Evolutionary conservation across 164 flowering plant genomes (phyloP), one percentile per base, ranked within the genome.

Genomic region (Piper longum): DNA sequence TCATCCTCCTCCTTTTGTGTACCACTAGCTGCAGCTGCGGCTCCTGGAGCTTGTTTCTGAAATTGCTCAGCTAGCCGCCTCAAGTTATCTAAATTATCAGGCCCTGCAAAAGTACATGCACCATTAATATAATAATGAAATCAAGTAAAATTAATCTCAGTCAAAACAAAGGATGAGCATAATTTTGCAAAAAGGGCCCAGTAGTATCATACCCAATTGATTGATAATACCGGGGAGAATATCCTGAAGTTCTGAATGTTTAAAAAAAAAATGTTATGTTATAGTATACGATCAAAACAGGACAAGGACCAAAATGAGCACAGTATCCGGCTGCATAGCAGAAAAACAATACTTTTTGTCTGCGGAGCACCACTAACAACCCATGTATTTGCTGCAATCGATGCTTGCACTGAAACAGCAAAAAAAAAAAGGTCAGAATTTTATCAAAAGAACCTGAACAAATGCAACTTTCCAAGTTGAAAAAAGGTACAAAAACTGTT

Each of bases 321-420:
- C 12, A 16, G 4, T 41, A 54, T 1, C 40, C 9, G 41, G 26
- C 7, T 8, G 26, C 16, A 40, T 40, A 41, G 45, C 16, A 19
- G 42, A 39, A 62, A 60, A 62, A 55, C 66, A 52, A n/a, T 79
- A 83, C 87, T 79, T 78, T 83, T 89, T 19, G 85, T 86, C 73
- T 91, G 97, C 16, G 96, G 91, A 60, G 91, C 52, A 9, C 96
- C 97, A 68, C 91, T 91, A 61, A 91, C 96, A 72, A 91, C 97
- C 97, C 97, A 91, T 43, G 97, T 91, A 70, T 91, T 91, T 41
- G 97, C 93, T 68, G 83, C 86, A 66, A 88, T 80, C 1, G 96
- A 85, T 1, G 97, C 97, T 83, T 91, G 97, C 69, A 91, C 97
- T 91, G 89, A 43, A 81, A 69, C 8, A 56, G 61, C 36, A 26